Evolutionary conservation across 2,329 filamentous ascomycete species (phyloP).

Genomic region (Aspergillus fumigatiaffinis): DNA sequence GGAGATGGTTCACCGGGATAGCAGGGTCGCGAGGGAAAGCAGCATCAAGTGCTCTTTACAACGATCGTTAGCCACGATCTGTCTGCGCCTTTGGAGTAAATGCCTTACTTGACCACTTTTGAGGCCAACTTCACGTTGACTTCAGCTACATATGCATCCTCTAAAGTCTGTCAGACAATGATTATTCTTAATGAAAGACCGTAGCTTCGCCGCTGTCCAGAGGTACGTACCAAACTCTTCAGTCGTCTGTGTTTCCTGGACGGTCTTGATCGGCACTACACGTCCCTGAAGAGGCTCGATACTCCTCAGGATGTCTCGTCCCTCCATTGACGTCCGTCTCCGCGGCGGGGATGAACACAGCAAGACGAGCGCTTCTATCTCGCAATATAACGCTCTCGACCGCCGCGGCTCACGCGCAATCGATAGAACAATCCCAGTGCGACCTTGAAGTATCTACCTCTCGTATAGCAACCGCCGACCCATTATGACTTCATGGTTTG

Average conservation of each 20-base stretch:
- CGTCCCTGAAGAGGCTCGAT: slow-evolving; percentile 30
- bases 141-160: slow-evolving; percentile 42
- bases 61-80: background rate
- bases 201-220: too few relatives aligned
- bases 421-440: background rate
- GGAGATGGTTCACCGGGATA: slow-evolving; percentile 34
- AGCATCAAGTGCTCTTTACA: slow-evolving; percentile 35
- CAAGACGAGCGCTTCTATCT: background rate
- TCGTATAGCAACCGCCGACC: background rate
- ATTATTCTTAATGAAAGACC: background rate
- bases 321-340: slow-evolving; percentile 17
- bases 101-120: slow-evolving; percentile 40
- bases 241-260: slow-evolving; percentile 40
- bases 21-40: slow-evolving; percentile 32
- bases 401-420: background rate
- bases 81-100: background rate
- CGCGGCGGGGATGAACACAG: background rate
- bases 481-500: background rate
- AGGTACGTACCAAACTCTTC: slow-evolving; percentile 39
- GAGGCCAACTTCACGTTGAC: slow-evolving; percentile 43
- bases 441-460: background rate
- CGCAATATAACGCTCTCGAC: background rate
- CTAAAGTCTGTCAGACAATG: slow-evolving; percentile 22
- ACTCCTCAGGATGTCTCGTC: slow-evolving; percentile 17
- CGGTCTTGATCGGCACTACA: slow-evolving; percentile 40